These are phyloP conservation scores for Prillingera fragicola DNA, from an alignment of 1,284 basidiomycete genomes.

Conservation along the genomic window DNA sequence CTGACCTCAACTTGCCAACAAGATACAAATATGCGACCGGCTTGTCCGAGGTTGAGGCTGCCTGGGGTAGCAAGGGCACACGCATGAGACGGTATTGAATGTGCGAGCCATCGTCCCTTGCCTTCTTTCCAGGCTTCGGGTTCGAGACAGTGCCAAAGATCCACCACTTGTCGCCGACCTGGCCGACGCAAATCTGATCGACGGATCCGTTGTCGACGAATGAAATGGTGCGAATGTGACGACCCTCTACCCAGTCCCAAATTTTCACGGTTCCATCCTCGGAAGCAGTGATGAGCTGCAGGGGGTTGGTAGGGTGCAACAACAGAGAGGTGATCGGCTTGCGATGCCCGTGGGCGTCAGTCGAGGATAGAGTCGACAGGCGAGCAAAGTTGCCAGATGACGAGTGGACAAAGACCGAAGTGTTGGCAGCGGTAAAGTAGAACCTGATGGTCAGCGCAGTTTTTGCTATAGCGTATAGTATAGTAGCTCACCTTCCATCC, in stretches of 20 bases:
- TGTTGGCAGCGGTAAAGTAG: slow-evolving; percentile 74
- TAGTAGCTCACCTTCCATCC: slow-evolving; percentile 67
- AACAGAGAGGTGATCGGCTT: slow-evolving; percentile 67
- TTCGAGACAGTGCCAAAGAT: slow-evolving; percentile 33
- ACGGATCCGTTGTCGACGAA: slow-evolving; percentile 62
- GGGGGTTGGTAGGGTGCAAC: slow-evolving; percentile 77
- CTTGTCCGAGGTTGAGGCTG: slow-evolving; percentile 7
- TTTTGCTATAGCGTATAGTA: not conserved
- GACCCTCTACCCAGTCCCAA: slow-evolving; percentile 90
- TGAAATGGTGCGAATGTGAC: slow-evolving; percentile 67
- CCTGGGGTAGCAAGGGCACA: slow-evolving; percentile 12
- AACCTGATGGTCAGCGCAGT: slow-evolving; percentile 55
- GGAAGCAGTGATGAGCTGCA: slow-evolving; percentile 83
- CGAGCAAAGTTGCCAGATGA: slow-evolving; percentile 60
- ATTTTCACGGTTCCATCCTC: slow-evolving; percentile 76
- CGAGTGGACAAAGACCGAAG: slow-evolving; percentile 75
- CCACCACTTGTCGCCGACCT: slow-evolving; percentile 33
- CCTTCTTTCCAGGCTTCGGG: slow-evolving; percentile 16
- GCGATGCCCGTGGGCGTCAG: slow-evolving; percentile 48
- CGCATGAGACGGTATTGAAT: slow-evolving; percentile 25
- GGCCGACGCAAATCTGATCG: slow-evolving; percentile 31
- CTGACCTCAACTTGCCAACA: slow-evolving; percentile 33
- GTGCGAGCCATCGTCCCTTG: slow-evolving; percentile 12
- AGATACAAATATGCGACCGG: slow-evolving; percentile 9
- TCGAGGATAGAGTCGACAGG: slow-evolving; percentile 68